These are phyloP conservation scores for Capsella bursapastoris DNA, from an alignment of 345 rosid genomes.

Conservation along the genomic window DNA sequence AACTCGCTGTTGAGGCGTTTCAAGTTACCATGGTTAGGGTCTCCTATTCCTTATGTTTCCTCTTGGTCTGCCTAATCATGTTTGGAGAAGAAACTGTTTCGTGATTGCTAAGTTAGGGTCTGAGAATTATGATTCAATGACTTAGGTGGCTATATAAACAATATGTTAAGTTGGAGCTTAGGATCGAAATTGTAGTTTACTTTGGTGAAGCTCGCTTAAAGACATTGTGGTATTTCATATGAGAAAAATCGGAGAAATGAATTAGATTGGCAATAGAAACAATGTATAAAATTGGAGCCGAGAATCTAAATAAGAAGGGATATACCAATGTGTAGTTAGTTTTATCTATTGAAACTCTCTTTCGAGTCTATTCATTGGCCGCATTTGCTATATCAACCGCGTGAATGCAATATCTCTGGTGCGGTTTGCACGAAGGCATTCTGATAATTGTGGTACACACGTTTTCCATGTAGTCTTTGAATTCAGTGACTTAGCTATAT, in stretches of 20 bases:
- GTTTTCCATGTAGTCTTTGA: neutral
- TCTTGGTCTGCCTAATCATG: neutral
- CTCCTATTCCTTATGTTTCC: neutral
- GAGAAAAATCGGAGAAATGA: neutral
- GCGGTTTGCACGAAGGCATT: neutral
- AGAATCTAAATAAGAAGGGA: neutral
- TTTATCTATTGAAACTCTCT: neutral
- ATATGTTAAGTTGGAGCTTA: neutral
- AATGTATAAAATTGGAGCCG: neutral
- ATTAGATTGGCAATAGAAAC: neutral
- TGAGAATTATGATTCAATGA: neutral
- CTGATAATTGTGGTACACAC: neutral
- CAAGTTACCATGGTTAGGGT: conserved; percentile 74
- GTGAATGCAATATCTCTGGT: neutral
- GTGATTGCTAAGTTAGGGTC: conserved; percentile 33
- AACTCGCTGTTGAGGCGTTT: conserved; percentile 76
- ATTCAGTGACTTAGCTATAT: neutral
- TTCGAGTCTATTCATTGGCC: neutral
- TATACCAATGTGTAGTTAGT: neutral
- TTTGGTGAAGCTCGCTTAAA: no score
- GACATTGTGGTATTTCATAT: no score
- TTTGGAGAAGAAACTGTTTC: conserved; percentile 3
- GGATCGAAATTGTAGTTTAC: neutral
- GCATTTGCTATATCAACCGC: neutral
- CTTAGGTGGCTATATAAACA: neutral